phyloP scores from a whole-genome alignment of 2,329 filamentous ascomycete genomes.

The Colletotrichum cordylinicola region DNA sequence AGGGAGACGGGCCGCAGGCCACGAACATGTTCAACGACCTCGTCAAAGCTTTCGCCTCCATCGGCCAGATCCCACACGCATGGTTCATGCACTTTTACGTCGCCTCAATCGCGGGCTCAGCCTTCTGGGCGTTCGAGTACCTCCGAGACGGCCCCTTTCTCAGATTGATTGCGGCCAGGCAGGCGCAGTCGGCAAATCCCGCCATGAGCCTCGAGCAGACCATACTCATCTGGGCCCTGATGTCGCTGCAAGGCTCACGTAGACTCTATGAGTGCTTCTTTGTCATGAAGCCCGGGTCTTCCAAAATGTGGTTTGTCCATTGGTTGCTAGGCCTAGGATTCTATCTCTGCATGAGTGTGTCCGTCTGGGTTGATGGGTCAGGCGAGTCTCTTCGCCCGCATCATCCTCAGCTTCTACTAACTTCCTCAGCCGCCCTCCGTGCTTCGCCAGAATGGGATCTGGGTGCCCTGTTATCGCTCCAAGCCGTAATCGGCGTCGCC shows the following conservation, averaged over 20 bases:
- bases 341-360: conserved; percentile 75
- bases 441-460: not conserved
- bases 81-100: conserved; percentile 93
- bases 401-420: not conserved
- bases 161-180: conserved; percentile 46
- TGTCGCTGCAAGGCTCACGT: conserved; percentile 76
- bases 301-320: conserved; percentile 85
- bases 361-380: conserved; percentile 85
- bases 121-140: conserved; percentile 77
- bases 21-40: not conserved
- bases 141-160: conserved; percentile 59
- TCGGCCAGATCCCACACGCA: conserved; percentile 76
- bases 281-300: conserved; percentile 70
- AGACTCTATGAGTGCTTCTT: conserved; percentile 77
- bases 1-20: conserved; percentile 1
- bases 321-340: conserved; percentile 81
- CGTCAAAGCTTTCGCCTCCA: conserved; percentile 32
- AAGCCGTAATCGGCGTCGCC: conserved; percentile 60
- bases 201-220: conserved; percentile 69
- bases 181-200: conserved; percentile 29
- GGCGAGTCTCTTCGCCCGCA: conserved; percentile 53
- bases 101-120: conserved; percentile 69
- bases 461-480: not conserved
- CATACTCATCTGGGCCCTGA: conserved; percentile 71
- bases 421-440: not conserved